Evolutionary conservation across 1,139 yeast species (phyloP).

Genomic region (Protomyces inundatus): DNA sequence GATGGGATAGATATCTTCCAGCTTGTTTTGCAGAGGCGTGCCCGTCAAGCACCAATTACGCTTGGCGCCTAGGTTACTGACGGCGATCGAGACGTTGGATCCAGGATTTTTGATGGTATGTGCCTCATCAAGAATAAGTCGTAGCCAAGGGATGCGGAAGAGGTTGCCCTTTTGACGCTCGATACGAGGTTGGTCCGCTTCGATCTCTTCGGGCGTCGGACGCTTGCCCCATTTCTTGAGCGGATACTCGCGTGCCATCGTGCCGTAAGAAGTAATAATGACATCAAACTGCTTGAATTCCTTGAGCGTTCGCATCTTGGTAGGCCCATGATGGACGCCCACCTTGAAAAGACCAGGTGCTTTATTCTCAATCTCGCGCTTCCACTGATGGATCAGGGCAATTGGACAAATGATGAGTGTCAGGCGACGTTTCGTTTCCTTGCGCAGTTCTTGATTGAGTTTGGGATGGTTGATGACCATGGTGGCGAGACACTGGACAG

Average conservation of each 20-base stretch:
- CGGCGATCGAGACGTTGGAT: slow-evolving; percentile 88
- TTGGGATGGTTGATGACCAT: slow-evolving; percentile 42
- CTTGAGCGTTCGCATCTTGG: slow-evolving; percentile 2
- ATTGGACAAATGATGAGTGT: slow-evolving; percentile 16
- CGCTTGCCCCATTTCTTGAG: slow-evolving; percentile 7
- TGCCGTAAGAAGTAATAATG: slow-evolving; percentile 15
- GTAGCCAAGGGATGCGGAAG: slow-evolving; percentile 48
- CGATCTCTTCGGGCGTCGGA: background rate
- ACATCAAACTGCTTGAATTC: slow-evolving; percentile 3
- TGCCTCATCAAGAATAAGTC: slow-evolving; percentile 94
- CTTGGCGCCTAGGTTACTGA: slow-evolving; percentile 60
- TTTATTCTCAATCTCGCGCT: slow-evolving; percentile 5
- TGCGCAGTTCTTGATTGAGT: background rate
- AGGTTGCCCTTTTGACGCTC: slow-evolving; percentile 16
- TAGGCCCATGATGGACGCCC: slow-evolving; percentile 10
- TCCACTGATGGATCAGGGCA: slow-evolving; percentile 19
- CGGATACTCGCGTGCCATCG: slow-evolving; percentile 13
- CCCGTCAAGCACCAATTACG: slow-evolving; percentile 91
- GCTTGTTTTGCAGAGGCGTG: slow-evolving; percentile 90
- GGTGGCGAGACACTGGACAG: slow-evolving; percentile 56
- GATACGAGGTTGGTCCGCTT: slow-evolving; percentile 6
- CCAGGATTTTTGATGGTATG: slow-evolving; percentile 94
- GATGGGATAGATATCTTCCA: slow-evolving; percentile 91
- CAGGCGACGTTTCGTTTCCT: background rate
- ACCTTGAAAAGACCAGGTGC: slow-evolving; percentile 13